phyloP scores from a whole-genome alignment of 2,329 filamentous ascomycete genomes.

The Nemania sp. region DNA sequence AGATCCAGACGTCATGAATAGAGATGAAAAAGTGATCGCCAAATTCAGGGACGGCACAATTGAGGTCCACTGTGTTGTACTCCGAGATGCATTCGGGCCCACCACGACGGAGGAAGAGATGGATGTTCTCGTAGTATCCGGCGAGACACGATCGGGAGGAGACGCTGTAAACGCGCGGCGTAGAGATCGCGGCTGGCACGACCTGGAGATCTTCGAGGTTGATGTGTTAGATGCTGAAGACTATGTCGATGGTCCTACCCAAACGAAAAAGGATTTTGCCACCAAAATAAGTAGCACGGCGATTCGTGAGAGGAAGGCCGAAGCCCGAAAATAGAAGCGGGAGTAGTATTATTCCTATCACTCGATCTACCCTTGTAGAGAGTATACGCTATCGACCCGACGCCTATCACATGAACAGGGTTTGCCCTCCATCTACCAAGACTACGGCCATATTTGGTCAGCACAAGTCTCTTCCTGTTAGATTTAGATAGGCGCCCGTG shows the following conservation, averaged over 20 bases:
- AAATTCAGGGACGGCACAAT: conserved; percentile 70
- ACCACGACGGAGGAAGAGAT: conserved; percentile 86
- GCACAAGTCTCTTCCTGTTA: conserved; percentile 5
- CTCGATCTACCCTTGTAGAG: conserved; percentile 6
- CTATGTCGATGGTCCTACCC: conserved; percentile 57
- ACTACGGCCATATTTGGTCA: conserved; percentile 48
- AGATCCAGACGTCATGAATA: conserved; percentile 53
- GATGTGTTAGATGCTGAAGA: conserved; percentile 82
- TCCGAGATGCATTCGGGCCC: conserved; percentile 89
- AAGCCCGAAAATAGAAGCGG: conserved; percentile 35
- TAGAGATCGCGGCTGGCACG: conserved; percentile 78
- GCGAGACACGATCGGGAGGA: conserved; percentile 87
- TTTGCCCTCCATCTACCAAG: conserved; percentile 70
- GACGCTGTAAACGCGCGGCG: conserved; percentile 88
- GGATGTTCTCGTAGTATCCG: conserved; percentile 85
- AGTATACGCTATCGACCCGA: conserved; percentile 1
- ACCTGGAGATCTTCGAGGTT: conserved; percentile 86
- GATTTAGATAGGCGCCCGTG: background rate
- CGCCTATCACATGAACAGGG: conserved; percentile 47
- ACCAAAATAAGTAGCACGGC: conserved; percentile 93
- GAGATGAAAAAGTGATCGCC: conserved; percentile 63
- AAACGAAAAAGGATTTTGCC: conserved; percentile 73
- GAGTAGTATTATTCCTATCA: conserved; percentile 5
- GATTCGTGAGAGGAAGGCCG: conserved; percentile 68
- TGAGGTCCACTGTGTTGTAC: conserved; percentile 81